Conservation (phyloP, 1,284 basidiomycete species). For the Microbotryum lychnidis-dioicae region DNA sequence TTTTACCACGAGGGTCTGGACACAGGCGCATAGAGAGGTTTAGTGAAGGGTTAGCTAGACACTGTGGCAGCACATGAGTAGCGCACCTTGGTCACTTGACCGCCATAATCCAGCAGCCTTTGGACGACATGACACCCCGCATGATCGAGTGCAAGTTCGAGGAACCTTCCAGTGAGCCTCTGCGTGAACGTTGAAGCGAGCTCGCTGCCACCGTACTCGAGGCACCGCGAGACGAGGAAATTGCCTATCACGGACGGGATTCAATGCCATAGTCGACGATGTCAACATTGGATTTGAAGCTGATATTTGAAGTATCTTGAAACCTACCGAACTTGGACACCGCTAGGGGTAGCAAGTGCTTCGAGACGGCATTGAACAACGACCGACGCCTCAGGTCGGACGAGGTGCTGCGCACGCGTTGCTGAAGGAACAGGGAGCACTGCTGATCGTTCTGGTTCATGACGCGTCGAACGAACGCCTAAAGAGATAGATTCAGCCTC, state of each 20-base stretch:
- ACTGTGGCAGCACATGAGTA: not conserved
- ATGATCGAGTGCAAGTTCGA: slow-evolving; percentile 17
- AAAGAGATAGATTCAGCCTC: not conserved
- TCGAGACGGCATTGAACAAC: slow-evolving; percentile 12
- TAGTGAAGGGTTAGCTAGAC: no score
- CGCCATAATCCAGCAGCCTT: slow-evolving; percentile 24
- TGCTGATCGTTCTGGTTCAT: slow-evolving; percentile 24
- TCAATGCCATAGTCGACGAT: not conserved
- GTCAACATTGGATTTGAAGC: not conserved
- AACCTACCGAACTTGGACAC: slow-evolving; percentile 23
- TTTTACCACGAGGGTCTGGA: no score
- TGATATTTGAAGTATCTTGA: no score
- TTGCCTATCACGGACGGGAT: slow-evolving; percentile 11
- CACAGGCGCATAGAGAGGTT: no score
- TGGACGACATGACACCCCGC: slow-evolving; percentile 25
- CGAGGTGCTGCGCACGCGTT: slow-evolving; percentile 12
- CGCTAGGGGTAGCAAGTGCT: slow-evolving; percentile 9
- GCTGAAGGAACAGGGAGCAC: slow-evolving; percentile 28
- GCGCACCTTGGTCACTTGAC: slow-evolving; percentile 5
- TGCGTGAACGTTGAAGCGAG: slow-evolving; percentile 1
- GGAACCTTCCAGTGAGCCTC: slow-evolving; percentile 1
- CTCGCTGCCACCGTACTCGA: slow-evolving; percentile 15
- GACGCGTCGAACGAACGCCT: slow-evolving; percentile 21
- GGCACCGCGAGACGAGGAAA: slow-evolving; percentile 28
- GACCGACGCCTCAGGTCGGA: not conserved